Conservation (phyloP, 1,284 basidiomycete species). For the Inonotus obliquus region DNA sequence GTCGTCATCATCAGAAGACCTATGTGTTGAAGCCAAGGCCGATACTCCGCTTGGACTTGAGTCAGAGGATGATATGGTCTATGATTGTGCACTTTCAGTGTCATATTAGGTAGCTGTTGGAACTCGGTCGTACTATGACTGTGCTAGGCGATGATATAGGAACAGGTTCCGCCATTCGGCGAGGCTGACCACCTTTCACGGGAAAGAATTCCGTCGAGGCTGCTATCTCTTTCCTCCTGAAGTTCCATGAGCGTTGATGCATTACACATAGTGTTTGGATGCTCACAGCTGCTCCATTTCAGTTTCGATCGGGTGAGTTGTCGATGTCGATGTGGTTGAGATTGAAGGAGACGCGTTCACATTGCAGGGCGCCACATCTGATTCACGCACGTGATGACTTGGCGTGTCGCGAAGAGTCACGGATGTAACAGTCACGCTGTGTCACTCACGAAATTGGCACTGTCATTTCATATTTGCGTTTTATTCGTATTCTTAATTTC, state of each 20-base stretch:
- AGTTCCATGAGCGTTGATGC: not conserved
- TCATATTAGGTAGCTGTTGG: not conserved
- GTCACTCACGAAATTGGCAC: no score
- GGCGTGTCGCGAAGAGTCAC: not conserved
- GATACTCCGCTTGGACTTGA: conserved; percentile 12
- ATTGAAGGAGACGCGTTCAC: no score
- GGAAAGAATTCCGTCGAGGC: conserved; percentile 1
- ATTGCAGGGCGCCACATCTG: no score
- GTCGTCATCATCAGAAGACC: not conserved
- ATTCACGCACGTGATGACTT: no score
- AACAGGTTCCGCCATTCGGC: not conserved
- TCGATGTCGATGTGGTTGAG: no score
- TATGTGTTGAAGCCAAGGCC: not conserved
- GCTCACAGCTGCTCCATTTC: no score
- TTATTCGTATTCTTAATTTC: no score
- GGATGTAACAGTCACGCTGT: not conserved
- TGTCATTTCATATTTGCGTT: no score
- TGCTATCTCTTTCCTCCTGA: conserved; percentile 5
- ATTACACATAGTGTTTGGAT: no score
- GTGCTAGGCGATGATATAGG: not conserved
- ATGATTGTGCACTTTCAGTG: not conserved
- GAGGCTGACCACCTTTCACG: conserved; percentile 6
- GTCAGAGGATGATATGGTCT: conserved; percentile 17
- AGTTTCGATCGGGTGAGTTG: no score
- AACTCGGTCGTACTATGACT: conserved; percentile 8